A percentile compares a stretch with the other conserved stretches of the same genome.
These are phyloP conservation scores for Phtheirospermum japonicum DNA, from an alignment of 257 asterid species.

Conservation along the genomic window DNA sequence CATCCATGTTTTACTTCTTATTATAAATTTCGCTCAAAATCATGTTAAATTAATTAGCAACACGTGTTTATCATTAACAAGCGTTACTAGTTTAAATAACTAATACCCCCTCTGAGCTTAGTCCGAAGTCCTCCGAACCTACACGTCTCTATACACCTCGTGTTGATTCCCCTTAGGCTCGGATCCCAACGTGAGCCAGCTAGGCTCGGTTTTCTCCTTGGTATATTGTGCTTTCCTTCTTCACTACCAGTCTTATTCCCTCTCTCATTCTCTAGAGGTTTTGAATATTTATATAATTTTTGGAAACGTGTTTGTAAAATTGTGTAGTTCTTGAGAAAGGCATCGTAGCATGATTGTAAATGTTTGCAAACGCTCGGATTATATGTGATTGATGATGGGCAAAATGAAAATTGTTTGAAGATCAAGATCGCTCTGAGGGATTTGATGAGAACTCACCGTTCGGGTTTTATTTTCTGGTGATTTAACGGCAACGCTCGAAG, in stretches of 20 bases:
- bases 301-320: too few relatives aligned
- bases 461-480: constrained; percentile 3
- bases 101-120: too few relatives aligned
- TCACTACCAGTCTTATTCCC: too few relatives aligned
- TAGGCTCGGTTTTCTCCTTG: constrained; percentile 23
- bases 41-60: too few relatives aligned
- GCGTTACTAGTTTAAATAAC: too few relatives aligned
- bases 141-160: not conserved
- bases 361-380: too few relatives aligned
- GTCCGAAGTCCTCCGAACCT: constrained; percentile 34
- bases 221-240: too few relatives aligned
- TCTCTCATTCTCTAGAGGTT: not conserved
- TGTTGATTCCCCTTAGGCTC: constrained; percentile 41
- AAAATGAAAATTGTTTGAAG: constrained; percentile 7
- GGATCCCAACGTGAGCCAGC: constrained; percentile 50
- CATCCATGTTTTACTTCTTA: too few relatives aligned
- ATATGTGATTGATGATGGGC: too few relatives aligned
- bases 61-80: too few relatives aligned
- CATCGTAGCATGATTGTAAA: constrained; percentile 2
- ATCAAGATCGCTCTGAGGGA: constrained; percentile 31
- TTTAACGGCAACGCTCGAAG: constrained; percentile 13
- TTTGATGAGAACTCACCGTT: constrained; percentile 16
- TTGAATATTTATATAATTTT: not conserved
- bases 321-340: not conserved
- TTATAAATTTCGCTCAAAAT: too few relatives aligned